Conservation (phyloP, 176 grass and related monocot genomes). For the Typha latifolia region DNA sequence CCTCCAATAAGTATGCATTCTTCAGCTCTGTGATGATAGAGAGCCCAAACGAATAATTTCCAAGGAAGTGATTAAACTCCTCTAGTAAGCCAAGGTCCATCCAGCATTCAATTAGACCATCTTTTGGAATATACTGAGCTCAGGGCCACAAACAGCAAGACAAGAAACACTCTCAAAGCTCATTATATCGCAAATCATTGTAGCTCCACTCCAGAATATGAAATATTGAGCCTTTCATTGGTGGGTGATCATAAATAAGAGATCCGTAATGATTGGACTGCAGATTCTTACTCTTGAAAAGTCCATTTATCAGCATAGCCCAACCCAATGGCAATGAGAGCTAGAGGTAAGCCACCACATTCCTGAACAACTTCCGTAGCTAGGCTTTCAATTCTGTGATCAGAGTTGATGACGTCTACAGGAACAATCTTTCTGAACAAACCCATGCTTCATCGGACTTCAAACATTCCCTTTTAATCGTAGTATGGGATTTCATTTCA, state of each 20-base stretch:
- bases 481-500: not conserved
- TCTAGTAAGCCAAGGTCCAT: not conserved
- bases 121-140: not conserved
- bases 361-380: not conserved
- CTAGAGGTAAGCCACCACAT: not conserved
- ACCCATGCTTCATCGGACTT: not conserved
- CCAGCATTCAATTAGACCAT: not conserved
- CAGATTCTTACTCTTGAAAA: not conserved
- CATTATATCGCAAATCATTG: not conserved
- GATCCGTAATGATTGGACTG: too few relatives aligned
- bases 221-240: too few relatives aligned
- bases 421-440: not conserved
- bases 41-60: too few relatives aligned
- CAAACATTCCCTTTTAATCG: not conserved
- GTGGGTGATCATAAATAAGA: too few relatives aligned
- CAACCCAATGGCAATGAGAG: not conserved
- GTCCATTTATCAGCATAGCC: not conserved
- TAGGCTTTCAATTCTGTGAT: not conserved
- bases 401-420: not conserved
- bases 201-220: not conserved
- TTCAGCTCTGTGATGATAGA: not conserved
- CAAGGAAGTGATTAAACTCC: too few relatives aligned
- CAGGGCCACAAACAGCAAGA: not conserved
- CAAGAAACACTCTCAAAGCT: not conserved
- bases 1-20: not conserved